Percentiles rank a stretch among this genome's conserved stretches.
phyloP scores from a whole-genome alignment of 345 rosid genomes.

The Syzygium oleosum region DNA sequence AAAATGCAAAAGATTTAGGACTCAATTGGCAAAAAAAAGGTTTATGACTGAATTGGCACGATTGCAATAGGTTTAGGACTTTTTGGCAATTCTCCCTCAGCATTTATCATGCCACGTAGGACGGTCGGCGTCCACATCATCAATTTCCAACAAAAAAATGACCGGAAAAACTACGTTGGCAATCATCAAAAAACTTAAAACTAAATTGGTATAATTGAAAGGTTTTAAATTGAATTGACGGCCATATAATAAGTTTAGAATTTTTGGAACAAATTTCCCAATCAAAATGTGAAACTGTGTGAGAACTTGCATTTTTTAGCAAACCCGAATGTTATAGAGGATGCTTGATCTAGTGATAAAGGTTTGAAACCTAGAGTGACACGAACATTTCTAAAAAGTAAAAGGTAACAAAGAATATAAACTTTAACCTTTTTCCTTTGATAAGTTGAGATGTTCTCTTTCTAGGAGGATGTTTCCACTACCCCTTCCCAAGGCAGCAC shows the following conservation, averaged over 20 bases:
- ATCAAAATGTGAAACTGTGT: neutral
- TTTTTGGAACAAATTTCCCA: neutral
- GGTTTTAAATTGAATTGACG: too few species aligned
- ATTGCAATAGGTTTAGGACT: too few species aligned
- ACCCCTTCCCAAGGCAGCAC: neutral
- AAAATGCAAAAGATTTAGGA: too few species aligned
- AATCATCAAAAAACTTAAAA: too few species aligned
- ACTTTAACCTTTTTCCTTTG: neutral
- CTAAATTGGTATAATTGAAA: too few species aligned
- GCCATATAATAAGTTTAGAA: too few species aligned
- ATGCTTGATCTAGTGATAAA: neutral
- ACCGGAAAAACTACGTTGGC: too few species aligned
- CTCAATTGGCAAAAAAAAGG: too few species aligned
- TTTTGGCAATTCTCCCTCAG: too few species aligned
- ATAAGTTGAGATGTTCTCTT: neutral
- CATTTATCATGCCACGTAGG: too few species aligned
- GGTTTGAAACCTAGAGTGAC: neutral
- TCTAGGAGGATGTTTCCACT: constrained; percentile 4
- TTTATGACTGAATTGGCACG: too few species aligned
- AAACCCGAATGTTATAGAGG: neutral
- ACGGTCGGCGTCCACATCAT: too few species aligned
- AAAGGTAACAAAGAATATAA: neutral
- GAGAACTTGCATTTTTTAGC: neutral
- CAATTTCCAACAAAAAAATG: neutral
- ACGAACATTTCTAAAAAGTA: neutral